Percentiles rank a stretch among this genome's conserved stretches.
phyloP scores from a whole-genome alignment of 192 early-diverging fungal genomes.

The Podila epicladia region DNA sequence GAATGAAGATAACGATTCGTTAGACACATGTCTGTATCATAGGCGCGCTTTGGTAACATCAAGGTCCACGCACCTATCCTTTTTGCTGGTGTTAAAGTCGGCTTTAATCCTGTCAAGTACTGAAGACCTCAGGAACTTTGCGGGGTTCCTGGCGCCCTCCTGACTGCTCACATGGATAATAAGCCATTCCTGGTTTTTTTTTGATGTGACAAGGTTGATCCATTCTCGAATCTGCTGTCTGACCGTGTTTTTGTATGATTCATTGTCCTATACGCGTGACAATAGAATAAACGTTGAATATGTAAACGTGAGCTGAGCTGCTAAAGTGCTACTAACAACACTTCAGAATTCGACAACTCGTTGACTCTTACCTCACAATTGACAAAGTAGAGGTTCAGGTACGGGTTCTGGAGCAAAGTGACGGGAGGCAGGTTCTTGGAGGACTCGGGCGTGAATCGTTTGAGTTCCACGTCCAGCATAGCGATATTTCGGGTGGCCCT shows the following conservation, averaged over 20 bases:
- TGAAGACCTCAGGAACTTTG: slow-evolving; percentile 71
- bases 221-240: slow-evolving; percentile 80
- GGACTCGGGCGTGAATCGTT: slow-evolving; percentile 56
- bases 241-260: slow-evolving; percentile 74
- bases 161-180: slow-evolving; percentile 78
- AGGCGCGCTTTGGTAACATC: background rate
- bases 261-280: slow-evolving; percentile 69
- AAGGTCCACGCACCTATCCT: slow-evolving; percentile 57
- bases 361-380: slow-evolving; percentile 69
- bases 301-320: too few species aligned
- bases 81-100: slow-evolving; percentile 79
- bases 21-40: background rate
- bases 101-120: slow-evolving; percentile 89
- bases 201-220: slow-evolving; percentile 74
- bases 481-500: slow-evolving; percentile 69
- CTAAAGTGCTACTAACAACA: background rate
- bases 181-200: slow-evolving; percentile 92
- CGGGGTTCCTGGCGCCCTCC: slow-evolving; percentile 58
- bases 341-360: background rate
- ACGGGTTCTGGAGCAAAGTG: slow-evolving; percentile 63
- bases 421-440: slow-evolving; percentile 53
- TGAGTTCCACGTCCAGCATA: slow-evolving; percentile 67
- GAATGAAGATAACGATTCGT: background rate
- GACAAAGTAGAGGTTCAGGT: slow-evolving; percentile 85
- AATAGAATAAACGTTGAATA: background rate